phyloP scores from a whole-genome alignment of 78 protist species.

The Dictyostelium brefeldianum region DNA sequence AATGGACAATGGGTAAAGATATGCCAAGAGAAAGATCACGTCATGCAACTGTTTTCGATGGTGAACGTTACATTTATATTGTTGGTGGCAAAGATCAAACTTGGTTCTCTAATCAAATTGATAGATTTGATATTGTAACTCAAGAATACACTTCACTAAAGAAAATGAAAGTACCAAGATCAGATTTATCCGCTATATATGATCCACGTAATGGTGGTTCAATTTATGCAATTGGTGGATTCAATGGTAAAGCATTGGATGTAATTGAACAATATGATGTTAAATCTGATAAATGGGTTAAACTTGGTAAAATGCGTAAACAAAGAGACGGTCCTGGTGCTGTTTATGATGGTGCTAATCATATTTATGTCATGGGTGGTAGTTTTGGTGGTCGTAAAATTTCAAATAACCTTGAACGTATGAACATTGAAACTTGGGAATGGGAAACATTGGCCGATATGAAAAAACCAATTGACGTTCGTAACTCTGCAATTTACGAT shows the following conservation, averaged over 20 bases:
- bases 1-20: conserved; percentile 34
- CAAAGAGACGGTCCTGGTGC: conserved; percentile 81
- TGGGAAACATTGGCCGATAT: conserved; percentile 66
- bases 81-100: conserved; percentile 70
- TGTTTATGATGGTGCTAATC: conserved; percentile 21
- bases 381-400: conserved; percentile 43
- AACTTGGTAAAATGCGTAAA: conserved; percentile 9
- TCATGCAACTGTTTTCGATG: conserved; percentile 62
- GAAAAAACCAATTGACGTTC: conserved; percentile 70
- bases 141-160: conserved; percentile 21
- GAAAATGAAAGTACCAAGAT: conserved; percentile 40
- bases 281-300: conserved; percentile 22
- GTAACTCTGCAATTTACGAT: conserved; percentile 70
- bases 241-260: conserved; percentile 73
- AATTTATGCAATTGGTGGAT: conserved; percentile 65
- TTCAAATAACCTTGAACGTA: conserved; percentile 36
- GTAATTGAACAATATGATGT: conserved; percentile 59
- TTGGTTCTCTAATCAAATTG: conserved; percentile 62
- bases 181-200: conserved; percentile 61
- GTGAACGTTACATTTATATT: conserved; percentile 63
- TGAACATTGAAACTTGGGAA: conserved; percentile 28
- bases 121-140: conserved; percentile 39
- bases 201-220: conserved; percentile 27
- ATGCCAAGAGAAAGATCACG: conserved; percentile 67
- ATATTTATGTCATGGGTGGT: conserved; percentile 70